Percentiles rank a stretch among this genome's conserved stretches.
Evolutionary conservation across 768 basidiomycete genomes (phyloP).

Genomic region (Suillus subalutaceus): DNA sequence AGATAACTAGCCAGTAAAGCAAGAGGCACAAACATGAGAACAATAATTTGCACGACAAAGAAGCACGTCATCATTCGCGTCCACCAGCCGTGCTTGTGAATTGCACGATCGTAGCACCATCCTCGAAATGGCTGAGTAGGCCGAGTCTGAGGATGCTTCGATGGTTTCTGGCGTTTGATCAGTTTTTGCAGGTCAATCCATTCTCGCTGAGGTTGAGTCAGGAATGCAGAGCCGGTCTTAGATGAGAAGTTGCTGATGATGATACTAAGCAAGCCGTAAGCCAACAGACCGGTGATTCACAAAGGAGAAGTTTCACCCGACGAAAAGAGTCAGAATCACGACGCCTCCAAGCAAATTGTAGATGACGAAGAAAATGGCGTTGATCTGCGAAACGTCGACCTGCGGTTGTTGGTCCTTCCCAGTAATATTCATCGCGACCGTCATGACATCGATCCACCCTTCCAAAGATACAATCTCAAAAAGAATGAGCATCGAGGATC

Average conservation of each 20-base stretch:
- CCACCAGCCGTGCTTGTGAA: conserved; percentile 95
- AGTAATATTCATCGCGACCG: conserved; percentile 74
- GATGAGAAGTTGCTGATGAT: conserved; percentile 93
- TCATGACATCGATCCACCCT: conserved; percentile 97
- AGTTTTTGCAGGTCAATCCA: conserved; percentile 94
- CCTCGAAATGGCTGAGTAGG: conserved; percentile 59
- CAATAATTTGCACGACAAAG: conserved; percentile 80
- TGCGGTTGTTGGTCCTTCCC: conserved; percentile 70
- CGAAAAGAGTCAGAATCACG: conserved; percentile 86
- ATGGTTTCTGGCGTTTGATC: conserved; percentile 83
- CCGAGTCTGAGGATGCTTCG: conserved; percentile 70
- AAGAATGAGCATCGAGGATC: conserved; percentile 81
- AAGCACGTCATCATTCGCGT: conserved; percentile 74
- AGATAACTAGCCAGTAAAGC: conserved; percentile 3
- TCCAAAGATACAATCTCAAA: conserved; percentile 97
- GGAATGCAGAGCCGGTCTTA: conserved; percentile 82
- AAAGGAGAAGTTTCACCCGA: conserved; percentile 60
- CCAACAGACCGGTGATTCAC: background rate
- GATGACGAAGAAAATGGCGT: conserved; percentile 89
- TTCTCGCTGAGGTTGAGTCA: conserved; percentile 86
- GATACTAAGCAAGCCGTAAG: conserved; percentile 55
- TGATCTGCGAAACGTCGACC: conserved; percentile 72
- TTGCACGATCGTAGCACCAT: conserved; percentile 94
- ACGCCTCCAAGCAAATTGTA: conserved; percentile 92
- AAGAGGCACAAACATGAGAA: conserved; percentile 67